A percentile compares a stretch with the other conserved stretches of the same genome.
These are phyloP conservation scores for Myxozyma neglecta DNA, from an alignment of 805 yeast genomes.

Conservation along the genomic window DNA sequence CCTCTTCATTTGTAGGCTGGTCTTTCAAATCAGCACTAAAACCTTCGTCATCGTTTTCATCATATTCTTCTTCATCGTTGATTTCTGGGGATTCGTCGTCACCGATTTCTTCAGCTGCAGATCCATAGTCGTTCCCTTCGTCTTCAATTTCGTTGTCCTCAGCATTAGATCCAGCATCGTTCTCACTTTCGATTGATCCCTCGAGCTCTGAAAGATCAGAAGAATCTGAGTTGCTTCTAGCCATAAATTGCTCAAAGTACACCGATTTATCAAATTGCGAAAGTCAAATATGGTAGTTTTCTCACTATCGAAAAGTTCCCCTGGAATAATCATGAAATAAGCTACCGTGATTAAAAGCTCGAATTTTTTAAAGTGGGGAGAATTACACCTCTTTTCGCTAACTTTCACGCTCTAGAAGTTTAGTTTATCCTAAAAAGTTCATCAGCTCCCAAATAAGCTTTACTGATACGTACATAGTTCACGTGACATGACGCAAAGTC, in stretches of 20 bases:
- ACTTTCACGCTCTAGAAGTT: not conserved
- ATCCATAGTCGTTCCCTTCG: slow-evolving; percentile 8
- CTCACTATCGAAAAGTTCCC: too few species aligned
- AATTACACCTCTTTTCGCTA: too few species aligned
- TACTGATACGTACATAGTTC: not conserved
- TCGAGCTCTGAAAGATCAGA: slow-evolving; percentile 25
- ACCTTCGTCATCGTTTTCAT: slow-evolving; percentile 5
- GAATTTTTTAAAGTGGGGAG: too few species aligned
- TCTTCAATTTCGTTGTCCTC: slow-evolving; percentile 3
- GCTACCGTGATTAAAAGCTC: too few species aligned
- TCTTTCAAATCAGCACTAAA: not conserved
- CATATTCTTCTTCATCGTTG: slow-evolving; percentile 6
- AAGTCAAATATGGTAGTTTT: not conserved
- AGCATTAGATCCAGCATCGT: not conserved
- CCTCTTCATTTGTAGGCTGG: slow-evolving; percentile 10
- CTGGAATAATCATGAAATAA: too few species aligned
- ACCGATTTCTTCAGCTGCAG: slow-evolving; percentile 17
- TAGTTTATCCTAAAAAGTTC: not conserved
- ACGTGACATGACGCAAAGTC: slow-evolving; percentile 20
- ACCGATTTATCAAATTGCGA: not conserved
- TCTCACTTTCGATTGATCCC: slow-evolving; percentile 9
- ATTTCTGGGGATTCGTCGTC: slow-evolving; percentile 4
- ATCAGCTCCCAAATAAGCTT: not conserved
- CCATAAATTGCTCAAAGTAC: not conserved
- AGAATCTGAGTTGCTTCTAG: slow-evolving; percentile 8